Percentiles rank a stretch among this genome's conserved stretches.
phyloP scores from a whole-genome alignment of 2,329 filamentous ascomycete genomes.

The Alternaria panax region DNA sequence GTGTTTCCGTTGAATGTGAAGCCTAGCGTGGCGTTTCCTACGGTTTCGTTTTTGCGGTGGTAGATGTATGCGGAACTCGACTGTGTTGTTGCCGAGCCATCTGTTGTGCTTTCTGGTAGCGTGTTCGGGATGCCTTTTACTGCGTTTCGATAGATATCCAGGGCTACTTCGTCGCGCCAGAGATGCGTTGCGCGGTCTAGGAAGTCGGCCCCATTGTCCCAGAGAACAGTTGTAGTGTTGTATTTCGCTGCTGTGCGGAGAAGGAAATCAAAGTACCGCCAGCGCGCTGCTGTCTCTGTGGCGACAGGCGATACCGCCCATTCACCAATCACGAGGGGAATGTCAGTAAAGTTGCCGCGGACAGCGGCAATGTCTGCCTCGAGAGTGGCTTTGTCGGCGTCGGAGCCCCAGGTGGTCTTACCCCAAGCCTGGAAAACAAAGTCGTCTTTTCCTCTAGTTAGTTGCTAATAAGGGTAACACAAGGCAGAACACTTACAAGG shows the following conservation, averaged over 20 bases:
- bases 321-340: slow-evolving; percentile 66
- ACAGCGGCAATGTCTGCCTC: slow-evolving; percentile 60
- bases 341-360: slow-evolving; percentile 62
- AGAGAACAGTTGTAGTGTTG: slow-evolving; percentile 61
- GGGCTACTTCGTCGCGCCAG: slow-evolving; percentile 61
- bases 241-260: slow-evolving; percentile 59
- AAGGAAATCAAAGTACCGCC: slow-evolving; percentile 66
- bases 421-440: slow-evolving; percentile 60
- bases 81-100: slow-evolving; percentile 56
- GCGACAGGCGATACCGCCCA: slow-evolving; percentile 60
- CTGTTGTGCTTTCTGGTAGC: slow-evolving; percentile 61
- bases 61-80: slow-evolving; percentile 63
- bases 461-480: not conserved
- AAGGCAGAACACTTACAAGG: slow-evolving; percentile 55
- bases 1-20: slow-evolving; percentile 65
- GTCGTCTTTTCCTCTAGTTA: slow-evolving; percentile 29
- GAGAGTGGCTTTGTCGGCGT: slow-evolving; percentile 60
- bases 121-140: slow-evolving; percentile 56
- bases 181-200: slow-evolving; percentile 58
- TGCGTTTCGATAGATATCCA: slow-evolving; percentile 59
- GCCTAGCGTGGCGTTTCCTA: slow-evolving; percentile 55
- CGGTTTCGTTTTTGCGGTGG: slow-evolving; percentile 55
- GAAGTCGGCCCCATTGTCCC: slow-evolving; percentile 67
- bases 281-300: slow-evolving; percentile 64
- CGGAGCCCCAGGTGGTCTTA: slow-evolving; percentile 66